Evolutionary conservation across 371 early-diverging fungal species (phyloP).

Genomic region (Mortierella sp.): DNA sequence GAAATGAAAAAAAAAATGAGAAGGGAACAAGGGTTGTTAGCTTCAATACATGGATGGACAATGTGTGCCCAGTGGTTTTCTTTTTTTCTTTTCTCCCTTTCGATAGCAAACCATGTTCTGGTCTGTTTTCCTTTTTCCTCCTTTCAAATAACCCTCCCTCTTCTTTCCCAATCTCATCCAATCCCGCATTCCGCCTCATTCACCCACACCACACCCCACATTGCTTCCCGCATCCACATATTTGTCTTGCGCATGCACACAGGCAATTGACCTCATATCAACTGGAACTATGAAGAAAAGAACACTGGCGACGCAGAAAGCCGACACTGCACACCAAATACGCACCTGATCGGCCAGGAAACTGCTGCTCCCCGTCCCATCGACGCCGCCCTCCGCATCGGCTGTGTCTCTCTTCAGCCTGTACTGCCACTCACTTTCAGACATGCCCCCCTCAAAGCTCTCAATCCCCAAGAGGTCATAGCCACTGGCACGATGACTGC

Average conservation of each 20-base stretch:
- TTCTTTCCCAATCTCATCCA: neutral
- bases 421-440: conserved; percentile 65
- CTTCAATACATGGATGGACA: neutral
- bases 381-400: conserved; percentile 49
- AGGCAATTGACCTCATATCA: neutral
- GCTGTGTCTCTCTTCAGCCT: conserved; percentile 61
- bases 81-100: neutral
- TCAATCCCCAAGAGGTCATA: conserved; percentile 65
- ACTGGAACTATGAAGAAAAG: neutral
- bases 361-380: conserved; percentile 16
- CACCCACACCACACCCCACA: conserved; percentile 2
- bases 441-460: conserved; percentile 61
- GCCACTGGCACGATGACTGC: conserved; percentile 22
- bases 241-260: conserved; percentile 1
- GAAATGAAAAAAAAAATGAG: neutral
- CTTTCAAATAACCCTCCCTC: neutral
- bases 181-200: neutral
- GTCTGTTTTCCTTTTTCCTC: neutral
- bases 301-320: neutral
- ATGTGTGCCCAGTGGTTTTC: neutral
- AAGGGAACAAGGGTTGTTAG: neutral
- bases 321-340: neutral
- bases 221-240: neutral
- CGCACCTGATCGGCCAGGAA: conserved; percentile 45
- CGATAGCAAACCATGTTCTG: conserved; percentile 1